Evolutionary conservation across 768 basidiomycete species (phyloP).

Genomic region (Sarcomyxa edulis): DNA sequence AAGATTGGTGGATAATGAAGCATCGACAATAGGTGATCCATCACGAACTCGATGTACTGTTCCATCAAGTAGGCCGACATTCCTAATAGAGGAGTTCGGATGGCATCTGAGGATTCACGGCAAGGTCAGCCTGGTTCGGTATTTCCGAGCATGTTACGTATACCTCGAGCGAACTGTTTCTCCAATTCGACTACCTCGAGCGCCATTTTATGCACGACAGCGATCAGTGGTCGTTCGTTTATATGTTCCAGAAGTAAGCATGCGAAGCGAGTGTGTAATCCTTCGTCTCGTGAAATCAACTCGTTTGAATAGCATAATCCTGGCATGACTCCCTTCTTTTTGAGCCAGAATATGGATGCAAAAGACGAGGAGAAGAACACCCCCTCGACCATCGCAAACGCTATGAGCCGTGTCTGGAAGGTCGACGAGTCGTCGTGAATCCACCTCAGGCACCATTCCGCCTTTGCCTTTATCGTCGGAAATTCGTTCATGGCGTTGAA

Average conservation of each 20-base stretch:
- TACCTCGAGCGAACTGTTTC: constrained; percentile 62
- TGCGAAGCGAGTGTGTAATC: constrained; percentile 80
- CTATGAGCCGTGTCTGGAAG: constrained; percentile 70
- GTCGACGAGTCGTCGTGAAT: constrained; percentile 58
- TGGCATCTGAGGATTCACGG: constrained; percentile 47
- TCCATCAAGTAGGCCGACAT: constrained; percentile 71
- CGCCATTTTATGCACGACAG: constrained; percentile 54
- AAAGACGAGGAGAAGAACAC: constrained; percentile 80
- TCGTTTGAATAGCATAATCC: constrained; percentile 83
- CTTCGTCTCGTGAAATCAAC: constrained; percentile 79
- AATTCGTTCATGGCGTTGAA: constrained; percentile 77
- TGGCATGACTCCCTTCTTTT: constrained; percentile 80
- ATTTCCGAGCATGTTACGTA: constrained; percentile 2
- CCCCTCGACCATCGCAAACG: constrained; percentile 79
- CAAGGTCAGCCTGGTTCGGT: background rate
- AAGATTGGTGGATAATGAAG: too few species aligned
- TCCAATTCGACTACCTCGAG: constrained; percentile 64
- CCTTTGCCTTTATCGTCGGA: constrained; percentile 67
- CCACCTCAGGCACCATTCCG: constrained; percentile 75
- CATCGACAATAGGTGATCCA: too few species aligned
- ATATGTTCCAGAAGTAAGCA: constrained; percentile 72
- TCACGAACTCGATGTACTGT: constrained; percentile 67
- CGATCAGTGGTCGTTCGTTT: constrained; percentile 59
- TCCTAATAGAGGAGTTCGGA: constrained; percentile 65
- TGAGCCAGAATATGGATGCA: constrained; percentile 79